These are phyloP conservation scores for Amesomyces nigricolor DNA, from an alignment of 2,329 filamentous ascomycete genomes.

Conservation along the genomic window DNA sequence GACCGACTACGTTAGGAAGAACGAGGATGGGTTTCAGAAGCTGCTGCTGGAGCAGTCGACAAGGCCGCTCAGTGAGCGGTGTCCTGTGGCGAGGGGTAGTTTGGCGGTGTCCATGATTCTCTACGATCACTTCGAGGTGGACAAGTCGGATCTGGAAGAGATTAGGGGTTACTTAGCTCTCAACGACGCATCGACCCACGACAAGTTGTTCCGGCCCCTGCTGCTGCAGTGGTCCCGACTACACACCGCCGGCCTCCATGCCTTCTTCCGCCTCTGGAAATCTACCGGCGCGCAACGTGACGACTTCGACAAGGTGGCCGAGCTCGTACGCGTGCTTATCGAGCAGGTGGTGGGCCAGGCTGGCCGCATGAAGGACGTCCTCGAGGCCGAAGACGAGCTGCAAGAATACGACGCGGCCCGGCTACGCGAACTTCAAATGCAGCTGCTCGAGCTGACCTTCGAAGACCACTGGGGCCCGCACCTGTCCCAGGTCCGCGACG, in stretches of 20 bases:
- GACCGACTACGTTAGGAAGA: slow-evolving; percentile 85
- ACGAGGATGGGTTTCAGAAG: slow-evolving; percentile 91
- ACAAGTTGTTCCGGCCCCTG: slow-evolving; percentile 79
- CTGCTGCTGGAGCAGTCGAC: slow-evolving; percentile 83
- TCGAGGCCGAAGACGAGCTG: slow-evolving; percentile 85
- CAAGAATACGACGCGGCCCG: slow-evolving; percentile 73
- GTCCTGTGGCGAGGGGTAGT: slow-evolving; percentile 81
- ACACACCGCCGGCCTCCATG: slow-evolving; percentile 77
- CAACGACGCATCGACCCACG: slow-evolving; percentile 71
- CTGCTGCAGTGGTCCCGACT: slow-evolving; percentile 89
- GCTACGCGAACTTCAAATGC: slow-evolving; percentile 86
- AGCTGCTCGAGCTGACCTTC: slow-evolving; percentile 81
- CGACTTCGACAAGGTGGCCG: slow-evolving; percentile 90
- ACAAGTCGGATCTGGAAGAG: slow-evolving; percentile 75
- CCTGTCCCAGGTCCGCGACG: slow-evolving; percentile 82
- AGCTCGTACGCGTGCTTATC: slow-evolving; percentile 82
- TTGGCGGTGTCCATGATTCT: slow-evolving; percentile 75
- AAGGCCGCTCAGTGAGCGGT: slow-evolving; percentile 64
- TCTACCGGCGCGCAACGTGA: slow-evolving; percentile 74
- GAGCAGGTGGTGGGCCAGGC: slow-evolving; percentile 85
- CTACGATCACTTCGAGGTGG: slow-evolving; percentile 94
- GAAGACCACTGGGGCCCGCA: slow-evolving; percentile 93
- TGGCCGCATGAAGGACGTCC: slow-evolving; percentile 72
- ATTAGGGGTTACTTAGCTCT: slow-evolving; percentile 67
- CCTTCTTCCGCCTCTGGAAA: slow-evolving; percentile 92